Conservation (phyloP, 768 basidiomycete species). For the Calocybe indica region DNA sequence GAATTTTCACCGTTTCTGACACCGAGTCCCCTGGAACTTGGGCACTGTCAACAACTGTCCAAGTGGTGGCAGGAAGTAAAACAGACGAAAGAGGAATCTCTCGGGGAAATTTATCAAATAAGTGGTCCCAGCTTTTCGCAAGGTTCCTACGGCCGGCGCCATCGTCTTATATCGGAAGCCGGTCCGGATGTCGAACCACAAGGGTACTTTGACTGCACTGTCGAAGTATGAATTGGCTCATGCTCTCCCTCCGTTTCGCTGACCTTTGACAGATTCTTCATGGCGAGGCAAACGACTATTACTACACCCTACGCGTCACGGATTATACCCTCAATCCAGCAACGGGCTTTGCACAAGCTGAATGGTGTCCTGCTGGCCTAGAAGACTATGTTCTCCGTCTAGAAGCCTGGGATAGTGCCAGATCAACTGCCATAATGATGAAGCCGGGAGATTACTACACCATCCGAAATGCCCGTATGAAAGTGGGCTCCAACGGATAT, state of each 20-base stretch:
- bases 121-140: conserved; percentile 7
- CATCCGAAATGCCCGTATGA: conserved; percentile 48
- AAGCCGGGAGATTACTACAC: conserved; percentile 42
- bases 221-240: conserved; percentile 38
- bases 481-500: conserved; percentile 26
- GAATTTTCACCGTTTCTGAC: conserved; percentile 39
- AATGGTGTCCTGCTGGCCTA: conserved; percentile 44
- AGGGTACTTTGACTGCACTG: conserved; percentile 59
- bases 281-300: conserved; percentile 31
- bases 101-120: conserved; percentile 14
- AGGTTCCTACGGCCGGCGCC: conserved; percentile 20
- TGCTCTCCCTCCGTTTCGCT: not conserved
- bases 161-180: conserved; percentile 46
- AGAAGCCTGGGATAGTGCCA: conserved; percentile 54
- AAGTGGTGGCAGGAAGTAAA: conserved; percentile 46
- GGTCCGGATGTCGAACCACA: conserved; percentile 34
- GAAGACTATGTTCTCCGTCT: conserved; percentile 42
- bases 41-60: conserved; percentile 35
- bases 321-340: conserved; percentile 51
- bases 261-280: conserved; percentile 38
- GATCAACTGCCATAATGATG: conserved; percentile 34
- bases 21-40: conserved; percentile 30
- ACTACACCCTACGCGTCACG: conserved; percentile 53
- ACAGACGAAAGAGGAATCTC: conserved; percentile 11
- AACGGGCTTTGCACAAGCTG: conserved; percentile 24